Percentiles rank a stretch among this genome's conserved stretches.
These are phyloP conservation scores for Paraurostyla sp. DNA, from an alignment of 73 alveolate species.

Conservation along the genomic window DNA sequence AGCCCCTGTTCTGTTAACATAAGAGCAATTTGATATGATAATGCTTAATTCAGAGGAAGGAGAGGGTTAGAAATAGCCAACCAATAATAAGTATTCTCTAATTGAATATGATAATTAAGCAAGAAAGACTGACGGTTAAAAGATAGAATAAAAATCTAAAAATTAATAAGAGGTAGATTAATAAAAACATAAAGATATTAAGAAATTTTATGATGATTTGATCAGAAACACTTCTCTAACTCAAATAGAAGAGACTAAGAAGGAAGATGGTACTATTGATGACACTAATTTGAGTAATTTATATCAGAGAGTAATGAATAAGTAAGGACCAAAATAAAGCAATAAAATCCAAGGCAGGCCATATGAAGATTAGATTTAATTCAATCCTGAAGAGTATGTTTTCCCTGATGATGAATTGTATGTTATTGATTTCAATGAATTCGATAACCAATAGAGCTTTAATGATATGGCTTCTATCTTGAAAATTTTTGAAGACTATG, in stretches of 20 bases:
- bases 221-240: background rate
- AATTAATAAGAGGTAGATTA: background rate
- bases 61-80: background rate
- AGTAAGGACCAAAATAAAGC: background rate
- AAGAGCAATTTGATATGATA: conserved; percentile 58
- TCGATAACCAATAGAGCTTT: background rate
- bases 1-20: conserved; percentile 6
- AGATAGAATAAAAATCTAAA: background rate
- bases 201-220: conserved; percentile 3
- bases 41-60: conserved; percentile 55
- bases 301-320: conserved; percentile 27
- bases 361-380: background rate
- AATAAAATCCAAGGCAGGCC: background rate
- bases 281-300: conserved; percentile 37
- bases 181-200: background rate
- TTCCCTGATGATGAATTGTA: background rate
- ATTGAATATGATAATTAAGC: background rate
- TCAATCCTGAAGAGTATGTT: background rate
- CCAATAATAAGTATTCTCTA: background rate
- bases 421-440: background rate
- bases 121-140: background rate
- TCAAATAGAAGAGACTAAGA: background rate
- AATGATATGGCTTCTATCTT: background rate
- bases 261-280: conserved; percentile 13
- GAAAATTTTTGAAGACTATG: background rate